phyloP scores from a whole-genome alignment of 768 basidiomycete species.

The Cyathus striatus region DNA sequence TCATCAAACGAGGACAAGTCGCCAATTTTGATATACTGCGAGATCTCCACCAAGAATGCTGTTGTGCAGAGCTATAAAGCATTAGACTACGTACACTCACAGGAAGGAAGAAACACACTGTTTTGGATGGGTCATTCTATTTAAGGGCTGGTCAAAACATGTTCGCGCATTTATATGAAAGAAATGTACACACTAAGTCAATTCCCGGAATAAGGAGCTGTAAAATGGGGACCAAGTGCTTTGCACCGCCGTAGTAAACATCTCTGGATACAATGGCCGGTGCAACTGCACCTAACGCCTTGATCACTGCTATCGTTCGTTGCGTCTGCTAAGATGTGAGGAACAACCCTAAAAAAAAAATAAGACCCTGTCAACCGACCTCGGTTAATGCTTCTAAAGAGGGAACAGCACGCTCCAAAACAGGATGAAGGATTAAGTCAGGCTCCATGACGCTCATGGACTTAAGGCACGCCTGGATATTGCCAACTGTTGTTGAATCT shows the following conservation, averaged over 20 bases:
- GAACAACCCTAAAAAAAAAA: slow-evolving; percentile 1
- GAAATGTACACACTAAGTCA: slow-evolving; percentile 61
- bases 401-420: slow-evolving; percentile 80
- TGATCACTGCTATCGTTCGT: slow-evolving; percentile 80
- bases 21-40: slow-evolving; percentile 71
- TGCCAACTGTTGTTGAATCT: slow-evolving; percentile 65
- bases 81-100: slow-evolving; percentile 5
- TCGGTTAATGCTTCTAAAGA: slow-evolving; percentile 87
- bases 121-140: slow-evolving; percentile 77
- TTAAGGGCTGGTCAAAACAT: too few species aligned
- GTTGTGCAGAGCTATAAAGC: slow-evolving; percentile 60
- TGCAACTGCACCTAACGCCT: slow-evolving; percentile 76
- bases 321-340: slow-evolving; percentile 55
- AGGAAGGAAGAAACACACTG: slow-evolving; percentile 34
- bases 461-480: slow-evolving; percentile 77
- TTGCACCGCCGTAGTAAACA: slow-evolving; percentile 78
- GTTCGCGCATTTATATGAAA: too few species aligned
- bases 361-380: slow-evolving; percentile 29
- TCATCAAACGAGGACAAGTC: slow-evolving; percentile 46
- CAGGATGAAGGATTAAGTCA: slow-evolving; percentile 74
- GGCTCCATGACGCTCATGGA: slow-evolving; percentile 84
- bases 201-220: slow-evolving; percentile 83
- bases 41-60: slow-evolving; percentile 67
- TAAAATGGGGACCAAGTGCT: slow-evolving; percentile 74
- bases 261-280: slow-evolving; percentile 76